Evolutionary conservation across 2,329 filamentous ascomycete species (phyloP), one percentile per base, ranked within the genome.

Genomic region (Monosporascus sp.): DNA sequence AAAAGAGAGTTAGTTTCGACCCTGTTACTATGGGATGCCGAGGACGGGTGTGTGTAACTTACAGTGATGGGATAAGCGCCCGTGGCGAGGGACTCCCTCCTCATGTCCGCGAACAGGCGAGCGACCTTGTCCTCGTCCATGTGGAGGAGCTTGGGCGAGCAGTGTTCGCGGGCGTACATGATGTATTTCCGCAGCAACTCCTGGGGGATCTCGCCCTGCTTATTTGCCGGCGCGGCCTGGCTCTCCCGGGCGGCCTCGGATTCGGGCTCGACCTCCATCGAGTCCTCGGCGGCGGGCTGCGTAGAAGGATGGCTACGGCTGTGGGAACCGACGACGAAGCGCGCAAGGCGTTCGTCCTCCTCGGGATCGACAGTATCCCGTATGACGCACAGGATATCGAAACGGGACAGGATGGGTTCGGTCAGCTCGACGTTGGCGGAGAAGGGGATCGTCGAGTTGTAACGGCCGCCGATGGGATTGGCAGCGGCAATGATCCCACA

Each of bases 71-170:
- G 94, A 70, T 97, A 99, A 22, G 93, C 94, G 22, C 94, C 94
- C 24, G 94, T 99, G 1, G 92, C 92, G 57, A 97, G 76, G 24
- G 87, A 92, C 72, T 99, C 94, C 61, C 91, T 81, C 62, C 94
- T 81, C 93, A 99, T 97, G 68, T 99, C 94, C 27, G 92, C 89
- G 68, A 97, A 99, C 8, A 99, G 78, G 49, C 93, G 82, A 2
- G 94, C 89, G 35, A 99, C 84, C 77, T 99, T 99, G 74, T 97
- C 94, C 70, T 97, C 90, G 62, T 99, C 94, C 72, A 99, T 96
- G 69, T 97, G 90, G 70, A 97, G 96, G 8, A 99, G 80, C 74
- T 96, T 97, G 8, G 94, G 94, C 51, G 82, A 82, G 71, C 90
- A 95, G 64, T 87, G 88, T 70, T 97, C 91, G 35, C 93, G 82